These are phyloP conservation scores for Neurospora pannonica DNA, from an alignment of 495 filamentous ascomycete species.

Conservation along the genomic window DNA sequence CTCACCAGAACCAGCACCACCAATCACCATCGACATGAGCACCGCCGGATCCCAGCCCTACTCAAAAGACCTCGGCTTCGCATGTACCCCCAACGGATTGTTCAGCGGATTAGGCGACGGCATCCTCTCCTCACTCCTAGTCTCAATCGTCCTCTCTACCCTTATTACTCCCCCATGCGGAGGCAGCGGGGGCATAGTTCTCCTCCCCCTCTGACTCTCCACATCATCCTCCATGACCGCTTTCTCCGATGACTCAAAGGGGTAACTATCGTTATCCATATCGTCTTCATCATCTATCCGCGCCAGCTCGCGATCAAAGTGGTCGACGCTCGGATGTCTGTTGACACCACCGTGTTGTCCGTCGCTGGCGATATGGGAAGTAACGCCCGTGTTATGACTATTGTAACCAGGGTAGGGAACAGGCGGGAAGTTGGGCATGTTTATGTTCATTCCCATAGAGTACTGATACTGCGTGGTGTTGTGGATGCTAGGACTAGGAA, in stretches of 20 bases:
- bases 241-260: background rate
- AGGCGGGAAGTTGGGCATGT: background rate
- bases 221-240: background rate
- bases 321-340: background rate
- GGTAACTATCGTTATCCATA: background rate
- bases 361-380: background rate
- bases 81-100: background rate
- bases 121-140: background rate
- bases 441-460: background rate
- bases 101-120: background rate
- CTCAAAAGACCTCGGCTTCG: background rate
- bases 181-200: background rate
- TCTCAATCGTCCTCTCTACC: background rate
- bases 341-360: background rate
- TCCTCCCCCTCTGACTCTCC: background rate
- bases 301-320: conserved; percentile 6
- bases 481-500: background rate
- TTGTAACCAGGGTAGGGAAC: background rate
- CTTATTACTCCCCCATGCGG: background rate
- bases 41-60: background rate
- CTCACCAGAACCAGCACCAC: background rate
- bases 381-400: background rate
- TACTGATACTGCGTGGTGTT: background rate
- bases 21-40: background rate
- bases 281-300: conserved; percentile 4